These are phyloP conservation scores for Beauveria sp. DNA, from an alignment of 2,329 filamentous ascomycete genomes.

Conservation along the genomic window DNA sequence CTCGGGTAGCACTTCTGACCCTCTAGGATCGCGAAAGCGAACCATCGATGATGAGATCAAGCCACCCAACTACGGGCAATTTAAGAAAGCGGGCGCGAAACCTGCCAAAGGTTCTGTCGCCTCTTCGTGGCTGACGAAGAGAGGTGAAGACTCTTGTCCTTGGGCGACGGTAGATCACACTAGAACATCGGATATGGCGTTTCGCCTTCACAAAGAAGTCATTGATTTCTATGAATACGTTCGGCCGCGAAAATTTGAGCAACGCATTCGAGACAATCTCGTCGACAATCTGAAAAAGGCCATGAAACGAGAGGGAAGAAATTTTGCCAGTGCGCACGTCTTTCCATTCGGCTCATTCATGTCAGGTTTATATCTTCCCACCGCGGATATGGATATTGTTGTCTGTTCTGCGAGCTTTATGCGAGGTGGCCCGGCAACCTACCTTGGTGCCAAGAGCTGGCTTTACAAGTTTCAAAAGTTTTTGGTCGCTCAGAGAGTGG, in stretches of 20 bases:
- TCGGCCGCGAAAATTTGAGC: conserved; percentile 68
- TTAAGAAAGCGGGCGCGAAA: conserved; percentile 45
- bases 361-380: conserved; percentile 62
- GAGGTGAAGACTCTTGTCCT: conserved; percentile 43
- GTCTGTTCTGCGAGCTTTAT: conserved; percentile 57
- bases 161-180: conserved; percentile 56
- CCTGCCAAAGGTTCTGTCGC: conserved; percentile 42
- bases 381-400: conserved; percentile 91
- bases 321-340: conserved; percentile 56
- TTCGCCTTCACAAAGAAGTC: conserved; percentile 82
- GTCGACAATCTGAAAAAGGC: conserved; percentile 58
- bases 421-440: conserved; percentile 40
- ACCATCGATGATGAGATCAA: conserved; percentile 64
- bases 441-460: conserved; percentile 42
- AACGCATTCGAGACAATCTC: conserved; percentile 64
- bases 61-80: conserved; percentile 41
- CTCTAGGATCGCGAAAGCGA: conserved; percentile 64
- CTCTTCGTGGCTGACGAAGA: conserved; percentile 42
- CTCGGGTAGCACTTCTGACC: conserved; percentile 25
- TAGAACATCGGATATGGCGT: conserved; percentile 42
- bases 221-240: conserved; percentile 84
- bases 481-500: conserved; percentile 49
- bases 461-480: conserved; percentile 57
- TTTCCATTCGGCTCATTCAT: conserved; percentile 89
- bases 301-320: conserved; percentile 41